These are phyloP conservation scores for Ascobolus immersus DNA, from an alignment of 495 filamentous ascomycete genomes.

Conservation along the genomic window DNA sequence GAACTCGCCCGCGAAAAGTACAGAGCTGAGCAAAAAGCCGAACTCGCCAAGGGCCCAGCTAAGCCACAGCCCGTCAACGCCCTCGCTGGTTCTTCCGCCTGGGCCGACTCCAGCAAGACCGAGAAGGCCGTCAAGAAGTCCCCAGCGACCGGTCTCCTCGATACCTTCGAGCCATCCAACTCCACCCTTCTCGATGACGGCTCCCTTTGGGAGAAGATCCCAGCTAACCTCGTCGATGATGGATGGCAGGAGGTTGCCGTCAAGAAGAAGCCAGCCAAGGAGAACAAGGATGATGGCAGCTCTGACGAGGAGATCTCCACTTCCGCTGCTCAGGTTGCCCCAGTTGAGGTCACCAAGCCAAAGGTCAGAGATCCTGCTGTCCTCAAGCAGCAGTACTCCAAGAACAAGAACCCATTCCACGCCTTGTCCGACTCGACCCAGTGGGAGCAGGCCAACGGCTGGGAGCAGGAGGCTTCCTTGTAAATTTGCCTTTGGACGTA, in stretches of 20 bases:
- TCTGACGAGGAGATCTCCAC: no score
- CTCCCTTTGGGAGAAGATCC: slow-evolving; percentile 17
- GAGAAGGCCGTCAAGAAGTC: slow-evolving; percentile 2
- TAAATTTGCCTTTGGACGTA: no score
- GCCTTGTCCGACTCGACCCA: slow-evolving; percentile 13
- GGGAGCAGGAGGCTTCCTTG: slow-evolving; percentile 15
- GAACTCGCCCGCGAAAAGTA: slow-evolving; percentile 23
- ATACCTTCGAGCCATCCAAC: slow-evolving; percentile 20
- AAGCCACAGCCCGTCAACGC: slow-evolving; percentile 18
- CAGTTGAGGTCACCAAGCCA: slow-evolving; percentile 1
- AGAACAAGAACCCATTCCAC: slow-evolving; percentile 8
- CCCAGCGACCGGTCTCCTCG: slow-evolving; percentile 17
- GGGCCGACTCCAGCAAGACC: slow-evolving; percentile 12
- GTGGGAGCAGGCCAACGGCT: slow-evolving; percentile 14
- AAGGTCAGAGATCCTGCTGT: slow-evolving; percentile 3
- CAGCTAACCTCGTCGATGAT: slow-evolving; percentile 8
- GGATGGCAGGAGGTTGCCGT: slow-evolving; percentile 14
- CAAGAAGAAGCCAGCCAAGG: slow-evolving; percentile 9
- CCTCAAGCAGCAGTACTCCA: slow-evolving; percentile 5
- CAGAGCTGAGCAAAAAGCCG: slow-evolving; percentile 19
- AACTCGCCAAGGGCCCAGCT: slow-evolving; percentile 17
- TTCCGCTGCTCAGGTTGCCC: slow-evolving; percentile 6
- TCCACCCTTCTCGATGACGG: slow-evolving; percentile 15
- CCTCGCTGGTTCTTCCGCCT: slow-evolving; percentile 17
- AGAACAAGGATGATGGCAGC: no score